Base-by-base conservation (phyloP, 768 basidiomycete genomes). In the Amanita brunnescens region DNA sequence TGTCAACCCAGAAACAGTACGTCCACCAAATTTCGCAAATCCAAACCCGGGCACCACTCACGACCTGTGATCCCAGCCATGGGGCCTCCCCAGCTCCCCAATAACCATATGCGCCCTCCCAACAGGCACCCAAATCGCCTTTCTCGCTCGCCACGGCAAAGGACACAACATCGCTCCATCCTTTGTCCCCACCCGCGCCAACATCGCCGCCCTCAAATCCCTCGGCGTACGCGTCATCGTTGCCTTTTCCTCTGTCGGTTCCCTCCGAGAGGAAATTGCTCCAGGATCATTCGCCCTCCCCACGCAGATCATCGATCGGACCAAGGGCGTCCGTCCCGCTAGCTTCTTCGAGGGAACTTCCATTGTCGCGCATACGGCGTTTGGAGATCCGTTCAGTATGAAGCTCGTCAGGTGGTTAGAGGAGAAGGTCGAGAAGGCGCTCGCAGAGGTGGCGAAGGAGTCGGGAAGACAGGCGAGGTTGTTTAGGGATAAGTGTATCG, bases 161-260 rank as follows among this genome's bases (percentile, higher is more conserved):
- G 77, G 80, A 8, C 95, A 98, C 71, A 76, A 70, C 55, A 79
- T 92, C 66, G 62, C 77, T 13, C 95, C 95, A 2, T 87, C 91
- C 5, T 63, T 76, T 30, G 87, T 98, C 6, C 93, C 93, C 42
- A 68, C 75, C 0, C 83, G 90, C 47, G 95, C 95, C 56, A 99
- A 97, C 76, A 92, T 97, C 61, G 87, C 94, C 24, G 95, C 94
- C 0, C 77, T 97, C 62, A 97, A 97, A 68, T 84, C 81, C 37
- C 76, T 98, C 58, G 95, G 95, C 37, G 88, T 92, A 6, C 80
- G 84, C 56, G 89, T 83, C 44, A 80, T 98, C 63, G 73, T 98
- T 57, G 92, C 93, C 6, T 98, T 98, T 76, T 89, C 87, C 33
- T 94, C 95, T 14, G 95, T 98, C 40, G 95, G 95, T 23, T 93